Evolutionary conservation across 768 basidiomycete species (phyloP), one percentile per base, ranked within the genome.

Genomic region (Boletus patriciae): DNA sequence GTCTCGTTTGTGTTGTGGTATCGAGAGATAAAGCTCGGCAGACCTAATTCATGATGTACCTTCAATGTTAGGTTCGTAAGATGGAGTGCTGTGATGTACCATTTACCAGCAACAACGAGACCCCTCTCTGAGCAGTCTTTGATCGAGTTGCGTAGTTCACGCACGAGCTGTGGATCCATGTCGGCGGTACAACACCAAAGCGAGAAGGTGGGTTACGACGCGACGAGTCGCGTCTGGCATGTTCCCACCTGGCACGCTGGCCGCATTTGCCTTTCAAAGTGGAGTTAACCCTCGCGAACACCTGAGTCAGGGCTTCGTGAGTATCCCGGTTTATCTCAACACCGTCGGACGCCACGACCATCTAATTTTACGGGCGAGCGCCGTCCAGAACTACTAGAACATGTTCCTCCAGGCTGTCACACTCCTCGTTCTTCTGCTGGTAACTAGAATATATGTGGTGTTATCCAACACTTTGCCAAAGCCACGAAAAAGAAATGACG

Each of bases 121-220:
- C 90, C 88, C 69, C 90, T 77, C 27, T 88, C 86, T 18, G 86
- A 77, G 62, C 90, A 92, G 66, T 92, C 88, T 56, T 78, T 82
- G 54, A 87, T 79, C 6, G 90, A 84, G 40, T 69, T 70, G 27
- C 86, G 78, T 50, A 94, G 66, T 23, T 83, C 84, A 19, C 73
- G 71, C n/a, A 84, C 74, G 49, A 82, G 76, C 40, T 79, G 76
- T n/a, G 62, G 59, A 64, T 87, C 82, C 47, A 85, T 75, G 49
- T 50, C 27, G 18, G n/a, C 19, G 43, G 37, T n/a, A 31, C 43
- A 48, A 25, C 6, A 16, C 31, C 9, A 29, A 29, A 29, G 6
- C 29, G 29, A 21, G 16, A 46, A 16, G n/a, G 38, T 16, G 36
- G 15, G 8, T 34, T 27, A 6, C 54, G 48, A 37, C 47, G 38